Conservation (phyloP, 495 filamentous ascomycete species). For the Podospora sp. region DNA sequence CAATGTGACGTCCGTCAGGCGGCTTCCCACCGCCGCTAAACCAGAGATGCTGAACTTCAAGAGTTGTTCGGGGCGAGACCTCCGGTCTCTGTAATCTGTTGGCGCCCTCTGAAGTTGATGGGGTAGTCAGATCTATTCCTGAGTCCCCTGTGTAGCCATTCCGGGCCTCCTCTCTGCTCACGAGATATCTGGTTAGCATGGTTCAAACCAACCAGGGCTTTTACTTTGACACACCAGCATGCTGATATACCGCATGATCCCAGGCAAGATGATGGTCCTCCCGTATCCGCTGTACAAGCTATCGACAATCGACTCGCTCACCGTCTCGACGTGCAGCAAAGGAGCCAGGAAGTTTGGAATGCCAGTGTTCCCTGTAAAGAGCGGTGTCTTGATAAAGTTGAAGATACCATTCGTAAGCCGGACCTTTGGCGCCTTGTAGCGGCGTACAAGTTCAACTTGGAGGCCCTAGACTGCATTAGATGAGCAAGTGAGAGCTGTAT, state of each 20-base stretch:
- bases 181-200: background rate
- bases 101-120: background rate
- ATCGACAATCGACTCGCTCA: constrained; percentile 39
- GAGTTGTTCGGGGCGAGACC: background rate
- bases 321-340: constrained; percentile 42
- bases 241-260: constrained; percentile 37
- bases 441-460: constrained; percentile 26
- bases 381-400: constrained; percentile 42
- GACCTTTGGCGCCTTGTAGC: constrained; percentile 36
- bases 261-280: constrained; percentile 36
- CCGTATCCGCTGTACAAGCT: constrained; percentile 39
- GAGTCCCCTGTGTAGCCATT: constrained; percentile 9
- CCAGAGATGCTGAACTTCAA: too few relatives aligned
- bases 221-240: constrained; percentile 35
- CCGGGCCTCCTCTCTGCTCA: constrained; percentile 9
- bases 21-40: too few relatives aligned
- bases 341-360: constrained; percentile 40
- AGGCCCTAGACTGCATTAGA: constrained; percentile 18
- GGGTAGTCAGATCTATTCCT: constrained; percentile 5
- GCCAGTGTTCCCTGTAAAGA: constrained; percentile 35
- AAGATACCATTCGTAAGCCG: constrained; percentile 35
- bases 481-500: background rate
- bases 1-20: too few relatives aligned
- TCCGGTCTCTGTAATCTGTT: background rate
- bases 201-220: background rate